These are phyloP conservation scores for Centaurea solstitialis DNA, from an alignment of 129 eudicot species.

Conservation along the genomic window DNA sequence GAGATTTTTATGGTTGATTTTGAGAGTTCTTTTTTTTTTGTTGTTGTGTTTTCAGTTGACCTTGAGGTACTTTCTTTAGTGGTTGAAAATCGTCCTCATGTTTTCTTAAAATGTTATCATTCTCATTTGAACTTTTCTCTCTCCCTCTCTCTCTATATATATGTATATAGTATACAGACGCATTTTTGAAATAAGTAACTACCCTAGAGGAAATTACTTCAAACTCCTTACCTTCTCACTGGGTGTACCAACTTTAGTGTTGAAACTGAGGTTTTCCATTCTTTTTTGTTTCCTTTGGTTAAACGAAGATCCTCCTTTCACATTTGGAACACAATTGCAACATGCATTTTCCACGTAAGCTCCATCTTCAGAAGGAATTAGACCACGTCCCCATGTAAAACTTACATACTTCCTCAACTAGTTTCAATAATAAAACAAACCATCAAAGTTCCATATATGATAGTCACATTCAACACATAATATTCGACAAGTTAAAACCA, in stretches of 20 bases:
- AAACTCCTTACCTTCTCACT: constrained; percentile 45
- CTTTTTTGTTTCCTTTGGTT: constrained; percentile 33
- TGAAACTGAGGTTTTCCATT: constrained; percentile 44
- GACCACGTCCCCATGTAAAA: constrained; percentile 70
- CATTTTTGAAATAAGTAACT: not conserved
- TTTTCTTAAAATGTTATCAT: no score
- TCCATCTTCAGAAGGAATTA: constrained; percentile 41
- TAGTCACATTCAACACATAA: not conserved
- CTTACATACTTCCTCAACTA: constrained; percentile 88
- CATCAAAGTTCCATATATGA: not conserved
- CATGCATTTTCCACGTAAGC: constrained; percentile 27
- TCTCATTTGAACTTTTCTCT: no score
- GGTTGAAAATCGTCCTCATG: no score
- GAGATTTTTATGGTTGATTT: no score
- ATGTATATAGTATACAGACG: not conserved
- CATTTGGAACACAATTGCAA: constrained; percentile 44
- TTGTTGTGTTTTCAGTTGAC: no score
- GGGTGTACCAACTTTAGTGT: constrained; percentile 38
- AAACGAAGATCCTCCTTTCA: constrained; percentile 35
- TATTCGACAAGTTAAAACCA: not conserved
- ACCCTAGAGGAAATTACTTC: not conserved
- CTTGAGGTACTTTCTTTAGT: no score
- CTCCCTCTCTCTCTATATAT: no score
- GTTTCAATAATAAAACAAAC: not conserved
- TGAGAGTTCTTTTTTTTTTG: no score